These are phyloP conservation scores for Ehretia macrophylla DNA, from an alignment of 257 asterid genomes.

Conservation along the genomic window DNA sequence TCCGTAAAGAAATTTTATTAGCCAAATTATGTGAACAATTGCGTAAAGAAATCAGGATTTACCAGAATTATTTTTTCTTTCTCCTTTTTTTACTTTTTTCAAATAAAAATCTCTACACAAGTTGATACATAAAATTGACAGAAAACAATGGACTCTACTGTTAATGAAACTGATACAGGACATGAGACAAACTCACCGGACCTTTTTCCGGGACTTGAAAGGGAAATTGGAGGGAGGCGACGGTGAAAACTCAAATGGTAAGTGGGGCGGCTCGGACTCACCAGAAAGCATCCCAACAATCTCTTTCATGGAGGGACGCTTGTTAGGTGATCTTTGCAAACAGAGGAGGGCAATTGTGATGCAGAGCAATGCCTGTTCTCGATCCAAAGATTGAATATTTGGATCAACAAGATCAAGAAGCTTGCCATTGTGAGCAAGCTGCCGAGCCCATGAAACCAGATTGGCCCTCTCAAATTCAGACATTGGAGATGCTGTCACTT, in stretches of 20 bases:
- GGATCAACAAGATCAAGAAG: constrained; percentile 78
- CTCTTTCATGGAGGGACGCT: constrained; percentile 75
- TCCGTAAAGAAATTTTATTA: constrained; percentile 9
- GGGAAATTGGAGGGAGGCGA: constrained; percentile 79
- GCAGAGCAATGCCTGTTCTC: constrained; percentile 62
- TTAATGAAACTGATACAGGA: constrained; percentile 8
- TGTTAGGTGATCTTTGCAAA: constrained; percentile 64
- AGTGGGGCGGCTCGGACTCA: constrained; percentile 69
- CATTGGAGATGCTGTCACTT: constrained; percentile 89
- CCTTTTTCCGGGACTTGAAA: constrained; percentile 62
- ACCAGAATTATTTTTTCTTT: too few species aligned
- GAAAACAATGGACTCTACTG: constrained; percentile 18
- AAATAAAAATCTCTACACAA: constrained; percentile 18
- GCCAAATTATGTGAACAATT: constrained; percentile 3
- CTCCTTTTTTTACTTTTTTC: constrained; percentile 8
- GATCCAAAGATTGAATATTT: constrained; percentile 43
- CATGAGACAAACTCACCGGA: constrained; percentile 35
- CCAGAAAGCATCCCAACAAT: constrained; percentile 84
- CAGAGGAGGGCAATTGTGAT: constrained; percentile 76
- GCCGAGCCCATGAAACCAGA: constrained; percentile 87
- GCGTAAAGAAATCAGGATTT: constrained; percentile 5
- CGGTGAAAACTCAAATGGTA: constrained; percentile 91
- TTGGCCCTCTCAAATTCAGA: constrained; percentile 91
- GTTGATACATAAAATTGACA: constrained; percentile 12
- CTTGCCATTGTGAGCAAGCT: constrained; percentile 67